phyloP scores from a whole-genome alignment of 805 yeast species.

The Lipomyces yamadae region DNA sequence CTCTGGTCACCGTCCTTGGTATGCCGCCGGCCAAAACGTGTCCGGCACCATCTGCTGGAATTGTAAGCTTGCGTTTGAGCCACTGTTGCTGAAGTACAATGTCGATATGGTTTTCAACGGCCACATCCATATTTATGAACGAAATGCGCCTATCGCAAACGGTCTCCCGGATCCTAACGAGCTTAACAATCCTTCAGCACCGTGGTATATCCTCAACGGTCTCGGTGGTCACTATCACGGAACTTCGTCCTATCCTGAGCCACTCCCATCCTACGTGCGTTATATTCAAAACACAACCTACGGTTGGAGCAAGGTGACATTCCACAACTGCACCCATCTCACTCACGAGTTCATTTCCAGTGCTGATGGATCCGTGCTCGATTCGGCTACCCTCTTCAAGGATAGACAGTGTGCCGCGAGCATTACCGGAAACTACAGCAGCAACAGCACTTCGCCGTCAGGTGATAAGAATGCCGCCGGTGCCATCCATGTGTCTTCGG shows the following conservation, averaged over 20 bases:
- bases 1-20: constrained; percentile 46
- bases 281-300: constrained; percentile 32
- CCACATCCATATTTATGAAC: constrained; percentile 37
- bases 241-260: constrained; percentile 31
- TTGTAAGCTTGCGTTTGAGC: constrained; percentile 36
- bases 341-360: constrained; percentile 44
- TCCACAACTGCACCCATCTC: constrained; percentile 44
- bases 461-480: background rate
- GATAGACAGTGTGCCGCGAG: constrained; percentile 24
- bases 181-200: constrained; percentile 43
- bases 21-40: constrained; percentile 40
- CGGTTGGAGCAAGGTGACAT: constrained; percentile 44
- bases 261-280: constrained; percentile 22
- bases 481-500: background rate
- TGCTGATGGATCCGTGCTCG: constrained; percentile 40
- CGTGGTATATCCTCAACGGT: constrained; percentile 45
- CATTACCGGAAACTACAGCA: background rate
- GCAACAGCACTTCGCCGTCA: background rate
- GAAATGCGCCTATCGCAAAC: constrained; percentile 32
- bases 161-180: constrained; percentile 42
- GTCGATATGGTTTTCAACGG: constrained; percentile 35
- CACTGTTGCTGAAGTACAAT: constrained; percentile 29
- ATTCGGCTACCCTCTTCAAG: constrained; percentile 42
- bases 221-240: constrained; percentile 45
- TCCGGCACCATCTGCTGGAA: constrained; percentile 34